Percentiles rank a stretch among this genome's conserved stretches.
These are phyloP conservation scores for Chloroidium sp. DNA, from an alignment of 163 green algal species.

Conservation along the genomic window DNA sequence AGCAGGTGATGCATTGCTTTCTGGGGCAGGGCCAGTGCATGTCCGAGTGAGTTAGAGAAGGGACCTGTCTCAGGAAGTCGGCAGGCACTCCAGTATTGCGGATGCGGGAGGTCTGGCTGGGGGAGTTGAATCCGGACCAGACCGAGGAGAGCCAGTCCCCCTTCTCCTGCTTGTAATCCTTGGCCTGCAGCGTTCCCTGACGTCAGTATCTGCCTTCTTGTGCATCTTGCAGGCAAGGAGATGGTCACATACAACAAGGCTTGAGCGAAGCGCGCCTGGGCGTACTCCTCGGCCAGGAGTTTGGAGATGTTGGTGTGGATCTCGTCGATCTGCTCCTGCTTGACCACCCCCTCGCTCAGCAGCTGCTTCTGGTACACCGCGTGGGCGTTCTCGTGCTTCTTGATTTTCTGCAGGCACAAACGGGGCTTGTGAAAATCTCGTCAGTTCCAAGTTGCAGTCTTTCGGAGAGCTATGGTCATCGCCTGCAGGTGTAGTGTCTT, in stretches of 20 bases:
- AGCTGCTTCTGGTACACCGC: constrained; percentile 81
- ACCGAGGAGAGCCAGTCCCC: constrained; percentile 88
- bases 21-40: too few species aligned
- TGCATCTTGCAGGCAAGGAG: too few species aligned
- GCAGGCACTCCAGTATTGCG: constrained; percentile 77
- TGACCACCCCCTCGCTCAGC: constrained; percentile 64
- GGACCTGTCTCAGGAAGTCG: constrained; percentile 36
- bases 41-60: neutral
- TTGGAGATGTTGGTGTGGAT: constrained; percentile 40
- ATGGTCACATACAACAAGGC: too few species aligned
- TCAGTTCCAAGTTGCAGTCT: too few species aligned
- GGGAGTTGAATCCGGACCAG: constrained; percentile 91
- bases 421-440: neutral
- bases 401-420: constrained; percentile 29
- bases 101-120: constrained; percentile 83
- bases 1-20: too few species aligned
- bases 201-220: too few species aligned
- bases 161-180: constrained; percentile 64
- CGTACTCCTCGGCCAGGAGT: constrained; percentile 3
- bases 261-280: neutral
- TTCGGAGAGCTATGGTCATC: too few species aligned
- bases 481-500: too few species aligned
- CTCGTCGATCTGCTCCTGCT: constrained; percentile 55
- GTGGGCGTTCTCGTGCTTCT: constrained; percentile 60
- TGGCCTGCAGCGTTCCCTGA: neutral